Evolutionary conservation across 495 filamentous ascomycete genomes (phyloP).

Genomic region (Neurospora cerealis): DNA sequence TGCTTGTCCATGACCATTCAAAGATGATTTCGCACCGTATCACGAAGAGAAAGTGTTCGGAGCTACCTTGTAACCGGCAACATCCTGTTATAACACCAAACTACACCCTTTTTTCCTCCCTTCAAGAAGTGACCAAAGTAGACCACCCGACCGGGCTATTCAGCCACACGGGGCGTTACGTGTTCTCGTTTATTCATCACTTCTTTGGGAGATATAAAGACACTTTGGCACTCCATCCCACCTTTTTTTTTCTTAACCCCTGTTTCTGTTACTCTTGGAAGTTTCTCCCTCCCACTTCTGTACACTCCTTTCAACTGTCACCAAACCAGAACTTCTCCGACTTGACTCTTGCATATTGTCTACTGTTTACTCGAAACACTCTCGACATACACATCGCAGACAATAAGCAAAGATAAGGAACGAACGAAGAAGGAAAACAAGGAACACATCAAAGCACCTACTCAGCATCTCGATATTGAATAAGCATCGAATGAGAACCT

Average conservation of each 20-base stretch:
- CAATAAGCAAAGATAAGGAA: neutral
- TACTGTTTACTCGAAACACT: neutral
- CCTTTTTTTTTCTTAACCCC: neutral
- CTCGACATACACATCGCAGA: neutral
- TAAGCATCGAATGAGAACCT: neutral
- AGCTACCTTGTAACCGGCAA: neutral
- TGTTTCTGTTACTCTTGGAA: neutral
- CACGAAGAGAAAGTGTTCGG: neutral
- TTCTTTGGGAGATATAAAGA: neutral
- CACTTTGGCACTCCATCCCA: neutral
- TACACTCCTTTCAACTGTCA: neutral
- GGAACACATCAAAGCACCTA: neutral
- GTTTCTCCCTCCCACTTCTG: neutral
- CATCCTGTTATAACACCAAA: neutral
- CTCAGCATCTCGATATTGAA: neutral
- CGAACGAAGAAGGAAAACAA: neutral
- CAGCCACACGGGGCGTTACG: neutral
- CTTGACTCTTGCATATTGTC: neutral
- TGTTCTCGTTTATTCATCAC: neutral
- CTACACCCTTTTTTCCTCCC: neutral
- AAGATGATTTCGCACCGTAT: neutral
- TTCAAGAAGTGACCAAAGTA: neutral
- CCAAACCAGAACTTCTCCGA: neutral
- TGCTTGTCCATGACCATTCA: neutral
- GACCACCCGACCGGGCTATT: neutral